A percentile compares a stretch with the other conserved stretches of the same genome.
These are phyloP conservation scores for Cutaneotrichosporon curvatum DNA, from an alignment of 1,284 basidiomycete genomes.

Conservation along the genomic window DNA sequence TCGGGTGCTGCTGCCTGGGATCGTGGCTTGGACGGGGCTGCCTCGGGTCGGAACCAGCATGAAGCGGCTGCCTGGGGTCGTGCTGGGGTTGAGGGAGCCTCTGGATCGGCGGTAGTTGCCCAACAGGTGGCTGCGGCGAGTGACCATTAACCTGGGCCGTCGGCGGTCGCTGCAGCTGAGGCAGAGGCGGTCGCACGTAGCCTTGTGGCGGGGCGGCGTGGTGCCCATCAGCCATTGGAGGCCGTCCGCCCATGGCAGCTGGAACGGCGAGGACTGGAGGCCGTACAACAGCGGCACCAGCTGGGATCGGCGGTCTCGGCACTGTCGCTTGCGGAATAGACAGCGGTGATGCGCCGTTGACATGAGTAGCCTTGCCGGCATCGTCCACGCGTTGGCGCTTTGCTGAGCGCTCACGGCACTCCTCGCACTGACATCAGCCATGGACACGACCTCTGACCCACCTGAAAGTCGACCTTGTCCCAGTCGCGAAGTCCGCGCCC, in stretches of 20 bases:
- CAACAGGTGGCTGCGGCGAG: neutral
- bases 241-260: no score
- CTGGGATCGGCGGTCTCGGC: no score
- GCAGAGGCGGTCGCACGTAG: neutral
- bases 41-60: no score
- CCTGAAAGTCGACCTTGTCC: slow-evolving; percentile 45
- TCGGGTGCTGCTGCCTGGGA: neutral
- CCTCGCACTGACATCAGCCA: slow-evolving; percentile 26
- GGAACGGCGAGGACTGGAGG: no score
- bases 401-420: slow-evolving; percentile 23
- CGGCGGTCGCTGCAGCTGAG: neutral
- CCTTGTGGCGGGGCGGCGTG: neutral
- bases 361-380: neutral
- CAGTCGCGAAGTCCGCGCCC: slow-evolving; percentile 38
- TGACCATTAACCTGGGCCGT: neutral
- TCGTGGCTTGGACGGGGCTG: neutral
- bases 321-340: no score
- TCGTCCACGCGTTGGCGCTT: slow-evolving; percentile 21
- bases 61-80: neutral
- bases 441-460: slow-evolving; percentile 8
- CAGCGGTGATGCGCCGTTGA: neutral
- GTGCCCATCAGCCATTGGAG: no score
- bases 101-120: neutral
- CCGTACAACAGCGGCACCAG: no score
- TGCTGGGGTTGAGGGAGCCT: neutral